Percentiles rank a stretch among this genome's conserved stretches.
phyloP scores from a whole-genome alignment of 345 rosid species.

The Litchi chinensis region DNA sequence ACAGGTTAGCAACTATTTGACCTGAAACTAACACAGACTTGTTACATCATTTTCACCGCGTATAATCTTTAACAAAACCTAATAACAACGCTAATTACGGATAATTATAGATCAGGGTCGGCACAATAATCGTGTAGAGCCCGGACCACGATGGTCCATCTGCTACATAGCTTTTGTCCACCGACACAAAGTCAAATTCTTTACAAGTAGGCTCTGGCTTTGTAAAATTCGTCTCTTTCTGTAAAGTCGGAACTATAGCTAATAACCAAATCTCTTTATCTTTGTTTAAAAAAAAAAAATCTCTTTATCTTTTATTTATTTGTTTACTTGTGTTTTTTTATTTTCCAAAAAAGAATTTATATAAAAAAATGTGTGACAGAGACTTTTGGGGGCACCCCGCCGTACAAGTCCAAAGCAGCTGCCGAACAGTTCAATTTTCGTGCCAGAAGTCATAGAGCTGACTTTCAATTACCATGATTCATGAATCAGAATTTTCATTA shows the following conservation, averaged over 20 bases:
- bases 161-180: neutral
- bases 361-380: too few relatives aligned
- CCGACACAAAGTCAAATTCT: constrained; percentile 8
- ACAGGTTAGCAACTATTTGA: neutral
- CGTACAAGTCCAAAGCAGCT: neutral
- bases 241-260: neutral
- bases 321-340: too few relatives aligned
- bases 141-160: neutral
- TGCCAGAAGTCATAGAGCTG: neutral
- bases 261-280: neutral
- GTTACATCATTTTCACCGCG: too few relatives aligned
- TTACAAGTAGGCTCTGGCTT: neutral
- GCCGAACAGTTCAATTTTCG: neutral
- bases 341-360: too few relatives aligned
- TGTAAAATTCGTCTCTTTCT: neutral
- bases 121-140: constrained; percentile 4
- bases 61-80: neutral
- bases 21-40: neutral
- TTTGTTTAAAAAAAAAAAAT: too few relatives aligned
- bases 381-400: neutral
- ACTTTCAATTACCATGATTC: neutral
- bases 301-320: neutral
- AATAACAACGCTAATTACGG: constrained; percentile 10
- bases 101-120: neutral
- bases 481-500: neutral